Percentiles rank a stretch among this genome's conserved stretches.
These are phyloP conservation scores for Lumnitzera racemosa DNA, from an alignment of 345 rosid species.

Conservation along the genomic window DNA sequence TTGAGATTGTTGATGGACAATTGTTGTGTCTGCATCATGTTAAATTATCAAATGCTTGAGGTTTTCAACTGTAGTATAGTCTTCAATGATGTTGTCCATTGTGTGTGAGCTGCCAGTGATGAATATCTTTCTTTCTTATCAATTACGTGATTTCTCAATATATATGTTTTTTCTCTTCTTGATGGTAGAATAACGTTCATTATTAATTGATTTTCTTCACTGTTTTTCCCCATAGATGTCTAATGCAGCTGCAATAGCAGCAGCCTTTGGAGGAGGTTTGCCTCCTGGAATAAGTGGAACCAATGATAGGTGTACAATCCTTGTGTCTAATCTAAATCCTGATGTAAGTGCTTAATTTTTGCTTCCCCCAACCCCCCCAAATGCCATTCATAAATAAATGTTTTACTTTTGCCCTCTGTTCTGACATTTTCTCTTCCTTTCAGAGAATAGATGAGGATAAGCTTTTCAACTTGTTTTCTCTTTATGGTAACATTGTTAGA, in stretches of 20 bases:
- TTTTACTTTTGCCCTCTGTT: constrained; percentile 1
- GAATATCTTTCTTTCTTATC: too few species aligned
- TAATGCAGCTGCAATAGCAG: constrained; percentile 86
- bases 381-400: too few species aligned
- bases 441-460: constrained; percentile 92
- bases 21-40: too few species aligned
- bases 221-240: constrained; percentile 48
- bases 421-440: constrained; percentile 9
- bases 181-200: background rate
- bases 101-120: too few species aligned
- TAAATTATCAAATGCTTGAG: too few species aligned
- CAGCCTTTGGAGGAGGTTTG: constrained; percentile 94
- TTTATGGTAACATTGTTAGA: constrained; percentile 91
- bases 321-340: constrained; percentile 80
- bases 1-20: too few species aligned
- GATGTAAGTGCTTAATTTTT: constrained; percentile 46
- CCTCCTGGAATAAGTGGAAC: constrained; percentile 96
- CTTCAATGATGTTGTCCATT: too few species aligned
- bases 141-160: too few species aligned
- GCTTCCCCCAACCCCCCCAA: too few species aligned
- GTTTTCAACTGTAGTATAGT: too few species aligned
- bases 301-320: constrained; percentile 88
- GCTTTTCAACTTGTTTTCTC: constrained; percentile 90
- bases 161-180: background rate
- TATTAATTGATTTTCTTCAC: background rate